phyloP scores from a whole-genome alignment of 2,329 filamentous ascomycete species.

The Aspergillus udagawae region DNA sequence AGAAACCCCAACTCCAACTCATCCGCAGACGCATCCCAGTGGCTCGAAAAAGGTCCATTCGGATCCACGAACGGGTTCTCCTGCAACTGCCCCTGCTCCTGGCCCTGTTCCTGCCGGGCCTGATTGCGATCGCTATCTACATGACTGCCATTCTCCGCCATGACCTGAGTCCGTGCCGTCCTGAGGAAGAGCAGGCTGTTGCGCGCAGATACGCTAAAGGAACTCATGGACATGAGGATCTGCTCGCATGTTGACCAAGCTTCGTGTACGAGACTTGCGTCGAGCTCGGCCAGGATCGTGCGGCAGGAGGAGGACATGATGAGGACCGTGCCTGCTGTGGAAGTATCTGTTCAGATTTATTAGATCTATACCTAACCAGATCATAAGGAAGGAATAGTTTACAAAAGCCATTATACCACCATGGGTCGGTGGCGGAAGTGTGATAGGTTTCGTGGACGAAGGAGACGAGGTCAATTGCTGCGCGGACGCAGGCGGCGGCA shows the following conservation, averaged over 20 bases:
- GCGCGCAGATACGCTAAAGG: constrained; percentile 25
- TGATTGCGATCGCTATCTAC: no score
- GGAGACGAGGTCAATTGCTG: constrained; percentile 28
- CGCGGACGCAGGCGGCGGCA: constrained; percentile 26
- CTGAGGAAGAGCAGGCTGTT: constrained; percentile 29
- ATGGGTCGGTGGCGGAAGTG: constrained; percentile 25
- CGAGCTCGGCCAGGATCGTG: constrained; percentile 18
- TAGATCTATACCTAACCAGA: neutral
- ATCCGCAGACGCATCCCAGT: no score
- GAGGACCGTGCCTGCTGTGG: constrained; percentile 28
- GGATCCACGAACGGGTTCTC: no score
- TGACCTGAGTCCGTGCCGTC: constrained; percentile 6
- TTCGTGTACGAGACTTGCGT: constrained; percentile 14
- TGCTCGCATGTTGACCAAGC: constrained; percentile 27
- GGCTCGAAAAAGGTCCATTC: no score
- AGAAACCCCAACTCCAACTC: no score
- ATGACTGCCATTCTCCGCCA: neutral
- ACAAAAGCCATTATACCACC: constrained; percentile 43
- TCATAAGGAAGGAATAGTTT: constrained; percentile 7
- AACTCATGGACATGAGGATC: constrained; percentile 24
- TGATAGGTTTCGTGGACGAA: constrained; percentile 27
- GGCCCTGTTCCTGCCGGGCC: no score
- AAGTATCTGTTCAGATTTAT: constrained; percentile 19
- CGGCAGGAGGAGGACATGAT: constrained; percentile 27
- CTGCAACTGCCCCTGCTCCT: no score